Conservation (phyloP, 192 early-diverging fungal genomes). For the Glomus cerebriforme region DNA sequence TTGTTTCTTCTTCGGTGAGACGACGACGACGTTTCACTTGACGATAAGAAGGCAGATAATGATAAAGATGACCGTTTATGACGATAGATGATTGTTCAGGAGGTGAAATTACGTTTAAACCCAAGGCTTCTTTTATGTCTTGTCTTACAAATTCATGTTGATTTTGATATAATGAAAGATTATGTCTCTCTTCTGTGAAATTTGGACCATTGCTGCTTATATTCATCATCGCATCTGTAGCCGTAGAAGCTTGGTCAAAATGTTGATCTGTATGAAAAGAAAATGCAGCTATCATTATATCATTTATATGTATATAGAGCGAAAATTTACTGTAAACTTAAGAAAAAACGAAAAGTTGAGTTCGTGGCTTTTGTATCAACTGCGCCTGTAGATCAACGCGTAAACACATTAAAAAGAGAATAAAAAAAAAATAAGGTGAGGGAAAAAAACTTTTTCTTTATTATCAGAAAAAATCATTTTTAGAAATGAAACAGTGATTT, state of each 20-base stretch:
- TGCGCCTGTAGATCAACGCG: too few species aligned
- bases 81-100: neutral
- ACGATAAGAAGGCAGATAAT: slow-evolving; percentile 20
- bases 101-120: neutral
- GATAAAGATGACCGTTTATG: neutral
- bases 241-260: neutral
- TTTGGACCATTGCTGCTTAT: neutral
- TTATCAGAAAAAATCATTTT: too few species aligned
- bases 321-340: too few species aligned
- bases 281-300: neutral
- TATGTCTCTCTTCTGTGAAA: neutral
- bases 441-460: too few species aligned
- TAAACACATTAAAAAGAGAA: too few species aligned
- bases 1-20: slow-evolving; percentile 68
- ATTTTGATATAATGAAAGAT: neutral
- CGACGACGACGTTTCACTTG: slow-evolving; percentile 59
- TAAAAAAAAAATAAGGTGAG: too few species aligned
- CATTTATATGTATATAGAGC: too few species aligned
- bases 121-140: neutral
- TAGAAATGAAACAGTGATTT: too few species aligned
- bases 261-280: neutral
- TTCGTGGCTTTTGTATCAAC: too few species aligned
- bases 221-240: neutral
- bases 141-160: neutral
- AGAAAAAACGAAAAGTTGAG: too few species aligned